Evolutionary conservation across 2,329 filamentous ascomycete species (phyloP).

Genomic region (Scedosporium dehoogii): DNA sequence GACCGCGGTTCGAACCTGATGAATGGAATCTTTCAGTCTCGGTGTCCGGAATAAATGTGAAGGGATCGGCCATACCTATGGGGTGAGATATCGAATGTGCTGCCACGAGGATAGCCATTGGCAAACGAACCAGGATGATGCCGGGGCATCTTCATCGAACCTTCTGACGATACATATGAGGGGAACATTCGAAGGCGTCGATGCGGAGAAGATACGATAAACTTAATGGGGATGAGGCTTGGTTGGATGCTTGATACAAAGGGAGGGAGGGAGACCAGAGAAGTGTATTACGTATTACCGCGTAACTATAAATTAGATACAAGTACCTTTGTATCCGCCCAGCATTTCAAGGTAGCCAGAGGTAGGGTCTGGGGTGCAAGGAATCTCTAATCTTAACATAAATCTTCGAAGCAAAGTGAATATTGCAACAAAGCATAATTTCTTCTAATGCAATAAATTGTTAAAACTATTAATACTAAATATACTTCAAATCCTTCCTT

Average conservation of each 20-base stretch:
- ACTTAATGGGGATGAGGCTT: neutral
- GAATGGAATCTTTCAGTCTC: neutral
- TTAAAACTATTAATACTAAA: neutral
- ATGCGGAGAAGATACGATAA: neutral
- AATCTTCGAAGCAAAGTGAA: no score
- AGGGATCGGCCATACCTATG: conserved; percentile 56
- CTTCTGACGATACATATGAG: conserved; percentile 1
- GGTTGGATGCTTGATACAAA: neutral
- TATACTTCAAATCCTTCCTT: no score
- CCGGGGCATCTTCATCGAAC: conserved; percentile 67
- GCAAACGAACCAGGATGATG: conserved; percentile 66
- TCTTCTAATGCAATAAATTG: neutral
- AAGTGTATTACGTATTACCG: no score
- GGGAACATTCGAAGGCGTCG: no score
- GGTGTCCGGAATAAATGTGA: neutral
- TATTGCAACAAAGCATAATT: no score
- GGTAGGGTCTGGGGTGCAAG: no score
- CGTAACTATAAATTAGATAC: no score
- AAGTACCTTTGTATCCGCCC: no score
- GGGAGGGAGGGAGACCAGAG: no score
- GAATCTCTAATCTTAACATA: no score
- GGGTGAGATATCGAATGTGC: conserved; percentile 78
- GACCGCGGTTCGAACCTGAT: conserved; percentile 78
- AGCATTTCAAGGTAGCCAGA: no score
- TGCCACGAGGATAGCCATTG: conserved; percentile 71